Base-by-base conservation (phyloP, 164 flowering plant species). In the Vitis rupestris region DNA sequence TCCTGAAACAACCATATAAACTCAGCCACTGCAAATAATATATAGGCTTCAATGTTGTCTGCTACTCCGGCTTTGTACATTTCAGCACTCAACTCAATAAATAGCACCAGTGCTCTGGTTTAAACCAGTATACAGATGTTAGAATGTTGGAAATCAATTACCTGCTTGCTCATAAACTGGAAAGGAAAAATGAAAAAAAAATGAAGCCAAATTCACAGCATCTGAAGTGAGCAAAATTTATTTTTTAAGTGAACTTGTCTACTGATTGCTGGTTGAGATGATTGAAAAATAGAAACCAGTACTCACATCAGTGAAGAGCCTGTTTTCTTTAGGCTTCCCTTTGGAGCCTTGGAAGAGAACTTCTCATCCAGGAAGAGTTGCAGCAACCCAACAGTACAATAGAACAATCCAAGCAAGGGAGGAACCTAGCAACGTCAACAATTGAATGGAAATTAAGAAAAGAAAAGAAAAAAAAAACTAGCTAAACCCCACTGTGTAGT, bases 81-180 rank as follows among this genome's bases (percentile, higher is more conserved):
- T 75, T 92, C 92, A 62, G 97, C 94, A 79, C 97, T 92, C 84
- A 87, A 53, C 64, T 88, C 94, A 44, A 90, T 75, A 73, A 94
- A 90, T 11, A 84, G 31, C 72, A 81, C 86, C 81, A 92, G 65
- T 50, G 86, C 88, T 62, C 97, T 90, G 84, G 16, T 31, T 48
- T 29, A 29, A 31, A 31, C 48, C 11, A 60, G 23, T 11, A 31
- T 23, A 4, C 5, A 29, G 14, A 29, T 60, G 48, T 60, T 17
- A 60, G 63, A 29, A 8, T 17, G 10, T 10, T 51, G 10, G 14
- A 51, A 8, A 15, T 8, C 15, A 55, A 55, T 16, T 15, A 19
- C 16, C 16, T 8, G 9, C 27, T 23, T 23, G 27, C 27, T 23
- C 27, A 23, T 23, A 23, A 23, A 23, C 27, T 23, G 27, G 27